phyloP scores from a whole-genome alignment of 129 eudicot genomes.

The carrot (Daucus carota) region DH1_v3.0 NC_030389.2:31276501-31277000 shows the following conservation, averaged over 20 bases:
- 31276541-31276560: neutral
- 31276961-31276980: neutral
- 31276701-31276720: constrained; percentile 30
- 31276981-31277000: neutral
- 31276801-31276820: neutral
- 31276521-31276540: neutral
- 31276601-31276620: constrained; percentile 16
- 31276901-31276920: neutral
- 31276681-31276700: constrained; percentile 36
- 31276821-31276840: neutral
- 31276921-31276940: neutral
- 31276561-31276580: neutral
- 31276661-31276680: constrained; percentile 62
- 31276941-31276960: neutral
- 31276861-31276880: neutral
- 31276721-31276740: constrained; percentile 24
- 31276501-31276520: neutral
- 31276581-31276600: neutral
- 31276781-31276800: constrained; percentile 33
- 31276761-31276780: constrained; percentile 85
- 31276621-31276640: constrained; percentile 85
- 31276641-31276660: constrained; percentile 93
- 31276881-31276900: neutral
- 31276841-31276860: neutral
- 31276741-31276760: constrained; percentile 68